Base-by-base conservation (phyloP, 2,329 filamentous ascomycete genomes). In the Hypoxylon sp. region DNA sequence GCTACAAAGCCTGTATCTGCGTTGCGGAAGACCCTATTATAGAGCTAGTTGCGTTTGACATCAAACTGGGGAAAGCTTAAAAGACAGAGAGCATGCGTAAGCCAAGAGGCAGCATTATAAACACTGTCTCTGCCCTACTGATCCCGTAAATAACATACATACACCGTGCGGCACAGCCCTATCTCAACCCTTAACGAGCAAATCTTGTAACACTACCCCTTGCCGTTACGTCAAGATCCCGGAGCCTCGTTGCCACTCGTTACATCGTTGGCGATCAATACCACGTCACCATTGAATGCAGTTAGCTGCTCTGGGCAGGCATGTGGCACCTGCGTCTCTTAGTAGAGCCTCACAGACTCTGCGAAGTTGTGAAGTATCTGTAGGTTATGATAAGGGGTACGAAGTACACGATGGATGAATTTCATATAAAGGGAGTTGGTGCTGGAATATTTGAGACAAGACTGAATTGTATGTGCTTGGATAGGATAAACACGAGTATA, bases 111-210 rank as follows among this genome's bases (percentile, higher is more conserved):
- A 10, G 13, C n/a, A 43, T 43, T 43, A 43, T 43, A n/a, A 43
- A 43, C n/a, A 19, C 14, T 4, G 38, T 43, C 38, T 43, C 17
- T 45, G 23, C 25, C 36, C 13, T 41, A 23, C 21, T 28, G 9
- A 38, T 38, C 11, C 17, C 50, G 21, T 52, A 14, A 28, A 28
- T 55, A 25, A 5, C 4, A 5, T 25, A 25, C 25, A 30, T 28
- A n/a, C 23, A 45, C 51, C 2, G 45, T 45, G 51, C 51, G 51
- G 51, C 51, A 30, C 38, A 45, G 51, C 51, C 41, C 36, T 25
- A 43, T 41, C 34, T 3, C 17, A 3, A 34, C 32, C 32, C 50
- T 25, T 52, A 32, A 38, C 19, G 3, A 30, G 25, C 11, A 43
- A 7, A 13, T 11, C 25, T 11, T 43, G 36, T 36, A 43, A 30